Conservation (phyloP, 1,284 basidiomycete species). For the Papiliotrema fonsecae region DNA sequence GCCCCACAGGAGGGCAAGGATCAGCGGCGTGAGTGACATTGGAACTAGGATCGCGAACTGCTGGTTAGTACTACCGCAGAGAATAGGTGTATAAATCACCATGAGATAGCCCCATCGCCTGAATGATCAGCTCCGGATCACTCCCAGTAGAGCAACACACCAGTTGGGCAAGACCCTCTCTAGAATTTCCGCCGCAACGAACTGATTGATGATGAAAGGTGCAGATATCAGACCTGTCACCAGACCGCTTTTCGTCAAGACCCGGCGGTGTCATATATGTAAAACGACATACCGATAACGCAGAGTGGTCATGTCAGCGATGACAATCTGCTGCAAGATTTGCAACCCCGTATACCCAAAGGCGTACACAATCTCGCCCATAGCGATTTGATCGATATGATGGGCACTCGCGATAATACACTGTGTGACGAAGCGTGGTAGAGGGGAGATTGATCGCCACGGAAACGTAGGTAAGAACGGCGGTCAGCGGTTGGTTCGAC, state of each 20-base stretch:
- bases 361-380: slow-evolving; percentile 53
- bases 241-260: slow-evolving; percentile 53
- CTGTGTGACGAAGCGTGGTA: slow-evolving; percentile 49
- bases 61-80: not conserved
- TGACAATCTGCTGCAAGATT: slow-evolving; percentile 67
- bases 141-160: slow-evolving; percentile 5
- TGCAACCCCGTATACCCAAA: slow-evolving; percentile 58
- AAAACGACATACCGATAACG: slow-evolving; percentile 63
- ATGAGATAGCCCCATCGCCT: slow-evolving; percentile 72
- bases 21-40: slow-evolving; percentile 47
- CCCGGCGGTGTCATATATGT: not conserved
- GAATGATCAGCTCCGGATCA: slow-evolving; percentile 2
- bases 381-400: slow-evolving; percentile 54
- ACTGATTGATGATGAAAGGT: slow-evolving; percentile 62
- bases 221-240: slow-evolving; percentile 61
- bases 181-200: slow-evolving; percentile 62
- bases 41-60: slow-evolving; percentile 48
- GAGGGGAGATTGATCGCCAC: too few relatives aligned
- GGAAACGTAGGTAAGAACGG: too few relatives aligned
- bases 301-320: slow-evolving; percentile 73
- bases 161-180: slow-evolving; percentile 53
- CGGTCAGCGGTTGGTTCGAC: too few relatives aligned
- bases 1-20: slow-evolving; percentile 65
- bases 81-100: slow-evolving; percentile 11
- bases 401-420: slow-evolving; percentile 63